Base-by-base conservation (phyloP, 2,329 filamentous ascomycete genomes). In the Pyricularia grisea region DNA sequence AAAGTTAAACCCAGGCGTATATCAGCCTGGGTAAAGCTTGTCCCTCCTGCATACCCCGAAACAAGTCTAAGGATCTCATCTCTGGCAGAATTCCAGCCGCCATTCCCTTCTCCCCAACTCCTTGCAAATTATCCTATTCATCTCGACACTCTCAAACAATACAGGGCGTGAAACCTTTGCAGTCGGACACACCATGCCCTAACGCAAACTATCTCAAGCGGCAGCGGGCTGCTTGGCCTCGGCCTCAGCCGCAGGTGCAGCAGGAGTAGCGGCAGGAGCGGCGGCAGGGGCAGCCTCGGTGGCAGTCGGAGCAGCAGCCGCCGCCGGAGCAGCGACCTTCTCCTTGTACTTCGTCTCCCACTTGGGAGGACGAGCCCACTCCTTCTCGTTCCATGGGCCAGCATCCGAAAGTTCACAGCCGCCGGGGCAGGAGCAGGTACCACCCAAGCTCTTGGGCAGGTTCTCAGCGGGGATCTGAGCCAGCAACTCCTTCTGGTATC, bases 391-490 rank as follows among this genome's bases (percentile, higher is more conserved):
- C 95, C 95, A 99, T 68, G 95, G 95, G 68, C 95, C 95, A 71
- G 89, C 89, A 78, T 99, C 94, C 80, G 92, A 96, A 75, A 97
- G 81, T 79, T 87, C 82, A 81, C 95, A 99, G 71, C 93, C 94
- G 70, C 92, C 92, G 42, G 83, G 78, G 80, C 95, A 99, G 71
- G 90, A 79, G 81, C 95, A 99, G 60, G 80, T 84, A 71, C 95
- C 95, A 72, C 95, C 95, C 75, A 97, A 94, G 71, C 88, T 83
- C 80, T 89, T 90, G 71, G 95, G 95, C 71, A 99, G 84, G 82
- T 97, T 97, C 85, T 97, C 94, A 68, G 88, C 85, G 1, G 93
- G 91, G 3, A 99, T 87, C 82, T 99, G 95, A 70, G 83, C 85
- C 71, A 97, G 84, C 69, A 99, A 84, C 79, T 97, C 92, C 76